phyloP scores from a whole-genome alignment of 2,329 filamentous ascomycete genomes.

The Hypomyces rosellus region DNA sequence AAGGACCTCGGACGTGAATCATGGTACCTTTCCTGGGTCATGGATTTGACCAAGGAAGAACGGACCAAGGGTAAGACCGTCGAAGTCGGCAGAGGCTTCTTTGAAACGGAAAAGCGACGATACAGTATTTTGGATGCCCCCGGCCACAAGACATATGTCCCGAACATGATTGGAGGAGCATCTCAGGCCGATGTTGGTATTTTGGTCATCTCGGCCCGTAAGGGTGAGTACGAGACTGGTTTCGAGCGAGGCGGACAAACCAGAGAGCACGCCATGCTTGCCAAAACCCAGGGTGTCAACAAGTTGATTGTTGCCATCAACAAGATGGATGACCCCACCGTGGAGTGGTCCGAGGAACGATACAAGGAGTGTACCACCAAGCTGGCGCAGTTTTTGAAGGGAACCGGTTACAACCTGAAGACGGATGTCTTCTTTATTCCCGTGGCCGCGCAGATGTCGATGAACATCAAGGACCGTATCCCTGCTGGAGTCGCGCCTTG shows the following conservation, averaged over 20 bases:
- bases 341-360: slow-evolving; percentile 89
- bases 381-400: slow-evolving; percentile 80
- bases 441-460: slow-evolving; percentile 78
- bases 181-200: slow-evolving; percentile 92
- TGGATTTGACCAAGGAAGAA: slow-evolving; percentile 96
- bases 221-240: slow-evolving; percentile 97
- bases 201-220: slow-evolving; percentile 90
- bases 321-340: slow-evolving; percentile 98
- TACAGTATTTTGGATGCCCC: slow-evolving; percentile 97
- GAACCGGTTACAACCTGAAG: slow-evolving; percentile 89
- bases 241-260: slow-evolving; percentile 97
- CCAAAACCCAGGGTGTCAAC: slow-evolving; percentile 97
- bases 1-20: slow-evolving; percentile 95
- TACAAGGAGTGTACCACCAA: slow-evolving; percentile 93
- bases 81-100: slow-evolving; percentile 91
- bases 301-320: slow-evolving; percentile 93
- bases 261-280: slow-evolving; percentile 93
- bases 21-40: slow-evolving; percentile 98
- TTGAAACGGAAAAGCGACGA: slow-evolving; percentile 91
- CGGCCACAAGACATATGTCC: slow-evolving; percentile 96
- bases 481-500: slow-evolving; percentile 70
- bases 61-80: slow-evolving; percentile 96
- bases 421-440: slow-evolving; percentile 94
- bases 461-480: slow-evolving; percentile 84
- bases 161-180: slow-evolving; percentile 95